Conservation (phyloP, 73 alveolate species). For the Stentor roeselii region DNA sequence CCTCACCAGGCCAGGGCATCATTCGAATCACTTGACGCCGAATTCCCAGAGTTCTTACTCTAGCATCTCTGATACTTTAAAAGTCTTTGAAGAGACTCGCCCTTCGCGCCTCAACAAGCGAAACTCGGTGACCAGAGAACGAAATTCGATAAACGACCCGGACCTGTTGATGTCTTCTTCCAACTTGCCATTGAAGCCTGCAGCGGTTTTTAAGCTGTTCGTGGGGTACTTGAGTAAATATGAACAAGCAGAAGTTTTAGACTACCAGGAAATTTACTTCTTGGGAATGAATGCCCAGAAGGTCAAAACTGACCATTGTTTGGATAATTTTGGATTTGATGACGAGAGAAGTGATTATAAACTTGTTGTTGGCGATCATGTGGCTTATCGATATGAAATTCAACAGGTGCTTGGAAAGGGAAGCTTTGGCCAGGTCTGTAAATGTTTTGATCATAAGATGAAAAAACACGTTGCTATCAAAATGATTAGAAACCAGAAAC, state of each 20-base stretch:
- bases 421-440: constrained; percentile 88
- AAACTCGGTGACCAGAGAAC: neutral
- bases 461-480: constrained; percentile 82
- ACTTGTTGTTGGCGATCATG: constrained; percentile 76
- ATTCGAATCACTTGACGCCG: neutral
- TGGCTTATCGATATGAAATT: constrained; percentile 90
- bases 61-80: neutral
- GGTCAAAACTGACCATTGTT: constrained; percentile 40
- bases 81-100: neutral
- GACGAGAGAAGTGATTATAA: constrained; percentile 86
- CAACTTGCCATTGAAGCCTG: constrained; percentile 3
- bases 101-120: neutral
- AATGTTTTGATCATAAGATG: constrained; percentile 86
- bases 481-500: constrained; percentile 85
- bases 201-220: neutral
- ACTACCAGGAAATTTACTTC: constrained; percentile 27
- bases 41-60: neutral
- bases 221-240: neutral
- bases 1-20: neutral
- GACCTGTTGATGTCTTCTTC: neutral
- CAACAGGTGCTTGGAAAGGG: constrained; percentile 85
- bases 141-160: neutral
- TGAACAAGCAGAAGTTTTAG: constrained; percentile 18
- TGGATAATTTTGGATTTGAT: constrained; percentile 29
- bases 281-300: constrained; percentile 30